Conservation (phyloP, 2,329 filamentous ascomycete species). For the Aspergillus felis region DNA sequence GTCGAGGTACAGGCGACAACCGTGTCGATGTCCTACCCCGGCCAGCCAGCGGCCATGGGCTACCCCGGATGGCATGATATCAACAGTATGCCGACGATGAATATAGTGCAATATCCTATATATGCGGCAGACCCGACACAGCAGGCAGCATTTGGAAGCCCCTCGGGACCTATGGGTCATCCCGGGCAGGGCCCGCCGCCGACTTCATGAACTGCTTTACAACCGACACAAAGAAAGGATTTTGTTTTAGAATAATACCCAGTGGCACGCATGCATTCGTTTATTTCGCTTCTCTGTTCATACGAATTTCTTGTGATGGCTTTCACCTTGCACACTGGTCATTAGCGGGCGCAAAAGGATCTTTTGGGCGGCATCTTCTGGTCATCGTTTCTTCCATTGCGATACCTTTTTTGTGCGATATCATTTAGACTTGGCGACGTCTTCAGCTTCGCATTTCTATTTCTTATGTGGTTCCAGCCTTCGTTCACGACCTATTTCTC, state of each 20-base stretch:
- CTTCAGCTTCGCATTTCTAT: background rate
- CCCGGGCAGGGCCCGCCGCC: conserved; percentile 25
- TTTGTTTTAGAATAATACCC: conserved; percentile 11
- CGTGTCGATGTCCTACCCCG: conserved; percentile 28
- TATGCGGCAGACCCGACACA: conserved; percentile 24
- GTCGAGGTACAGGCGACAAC: conserved; percentile 25
- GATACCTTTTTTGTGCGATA: background rate
- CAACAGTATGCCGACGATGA: conserved; percentile 27
- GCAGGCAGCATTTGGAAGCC: conserved; percentile 24
- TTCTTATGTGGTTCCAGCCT: background rate
- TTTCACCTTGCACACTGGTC: conserved; percentile 29
- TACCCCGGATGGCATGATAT: conserved; percentile 29
- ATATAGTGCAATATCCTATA: conserved; percentile 31
- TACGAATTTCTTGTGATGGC: conserved; percentile 18
- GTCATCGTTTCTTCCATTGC: conserved; percentile 14
- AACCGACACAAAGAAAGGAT: background rate
- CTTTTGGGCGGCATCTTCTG: conserved; percentile 29
- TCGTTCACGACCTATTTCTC: background rate
- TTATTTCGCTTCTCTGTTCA: conserved; percentile 9
- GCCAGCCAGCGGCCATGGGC: conserved; percentile 25
- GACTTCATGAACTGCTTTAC: conserved; percentile 12
- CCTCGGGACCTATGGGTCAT: conserved; percentile 29
- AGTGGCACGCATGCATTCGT: conserved; percentile 10
- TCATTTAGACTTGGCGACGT: background rate
- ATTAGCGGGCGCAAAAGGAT: conserved; percentile 36